phyloP scores from a whole-genome alignment of 2,329 filamentous ascomycete species.

The Fusarium verticillioides region DNA sequence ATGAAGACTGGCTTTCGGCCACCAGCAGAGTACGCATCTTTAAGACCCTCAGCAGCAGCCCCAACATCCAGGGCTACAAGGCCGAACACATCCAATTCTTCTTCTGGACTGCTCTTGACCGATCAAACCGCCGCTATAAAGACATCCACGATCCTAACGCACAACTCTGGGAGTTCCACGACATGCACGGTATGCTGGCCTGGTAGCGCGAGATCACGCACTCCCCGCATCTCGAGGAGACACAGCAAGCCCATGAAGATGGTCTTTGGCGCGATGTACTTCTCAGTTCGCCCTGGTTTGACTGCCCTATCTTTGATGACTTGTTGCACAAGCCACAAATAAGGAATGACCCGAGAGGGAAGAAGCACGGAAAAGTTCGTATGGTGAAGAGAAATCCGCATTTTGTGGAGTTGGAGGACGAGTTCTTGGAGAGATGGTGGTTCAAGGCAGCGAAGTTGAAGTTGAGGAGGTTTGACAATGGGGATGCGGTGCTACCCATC shows the following conservation, averaged over 20 bases:
- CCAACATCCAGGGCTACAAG: background rate
- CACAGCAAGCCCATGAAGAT: slow-evolving; percentile 35
- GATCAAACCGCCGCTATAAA: slow-evolving; percentile 3
- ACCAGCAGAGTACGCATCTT: background rate
- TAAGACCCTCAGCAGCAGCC: background rate
- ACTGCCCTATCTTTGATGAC: slow-evolving; percentile 42
- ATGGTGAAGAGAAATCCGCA: background rate
- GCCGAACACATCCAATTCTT: slow-evolving; percentile 30
- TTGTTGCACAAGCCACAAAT: slow-evolving; percentile 14
- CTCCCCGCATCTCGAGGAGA: slow-evolving; percentile 21
- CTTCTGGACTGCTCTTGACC: slow-evolving; percentile 45
- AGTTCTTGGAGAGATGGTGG: slow-evolving; percentile 44
- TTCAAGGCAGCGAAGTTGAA: slow-evolving; percentile 27
- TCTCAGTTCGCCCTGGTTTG: slow-evolving; percentile 43
- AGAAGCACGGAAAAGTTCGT: background rate
- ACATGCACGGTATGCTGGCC: slow-evolving; percentile 31
- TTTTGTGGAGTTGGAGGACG: slow-evolving; percentile 34
- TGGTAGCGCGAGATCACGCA: slow-evolving; percentile 46
- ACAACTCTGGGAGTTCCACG: slow-evolving; percentile 1
- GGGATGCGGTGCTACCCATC: slow-evolving; percentile 26
- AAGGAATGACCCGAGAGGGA: background rate
- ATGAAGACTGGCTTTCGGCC: slow-evolving; percentile 11
- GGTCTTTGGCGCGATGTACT: slow-evolving; percentile 41
- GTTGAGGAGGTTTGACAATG: slow-evolving; percentile 34
- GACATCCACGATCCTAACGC: background rate